phyloP scores from a whole-genome alignment of 768 basidiomycete genomes.

The Hericium alpestre region DNA sequence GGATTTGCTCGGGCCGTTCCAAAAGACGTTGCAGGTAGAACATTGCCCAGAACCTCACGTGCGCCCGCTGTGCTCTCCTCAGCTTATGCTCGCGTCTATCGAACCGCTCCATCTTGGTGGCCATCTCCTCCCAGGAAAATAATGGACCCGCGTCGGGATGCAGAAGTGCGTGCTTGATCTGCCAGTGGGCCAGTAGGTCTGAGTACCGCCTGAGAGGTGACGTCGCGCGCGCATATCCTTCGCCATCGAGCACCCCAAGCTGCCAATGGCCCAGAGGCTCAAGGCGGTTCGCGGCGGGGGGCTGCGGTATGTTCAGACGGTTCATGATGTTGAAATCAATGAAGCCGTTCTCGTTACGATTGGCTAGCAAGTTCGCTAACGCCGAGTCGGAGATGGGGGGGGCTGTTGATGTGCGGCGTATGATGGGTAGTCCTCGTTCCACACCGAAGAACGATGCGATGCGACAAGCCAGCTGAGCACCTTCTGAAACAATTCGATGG shows the following conservation, averaged over 20 bases:
- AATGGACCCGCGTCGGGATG: constrained; percentile 21
- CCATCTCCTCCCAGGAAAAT: constrained; percentile 39
- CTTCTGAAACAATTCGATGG: constrained; percentile 57
- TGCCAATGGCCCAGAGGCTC: constrained; percentile 54
- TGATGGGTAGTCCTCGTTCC: constrained; percentile 48
- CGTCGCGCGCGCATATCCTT: constrained; percentile 78
- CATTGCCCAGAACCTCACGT: constrained; percentile 31
- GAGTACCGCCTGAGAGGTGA: constrained; percentile 79
- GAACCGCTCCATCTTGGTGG: constrained; percentile 29
- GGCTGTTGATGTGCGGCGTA: constrained; percentile 41
- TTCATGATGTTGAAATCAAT: constrained; percentile 31
- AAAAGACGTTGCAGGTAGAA: constrained; percentile 29
- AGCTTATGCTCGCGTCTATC: constrained; percentile 25
- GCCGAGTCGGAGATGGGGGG: constrained; percentile 22
- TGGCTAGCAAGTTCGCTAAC: constrained; percentile 35
- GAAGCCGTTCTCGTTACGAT: constrained; percentile 35
- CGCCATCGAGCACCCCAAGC: constrained; percentile 58
- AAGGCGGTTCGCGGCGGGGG: constrained; percentile 34
- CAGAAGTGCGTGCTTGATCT: constrained; percentile 72
- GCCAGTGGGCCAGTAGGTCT: constrained; percentile 86
- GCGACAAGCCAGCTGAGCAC: constrained; percentile 73
- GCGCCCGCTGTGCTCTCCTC: constrained; percentile 21
- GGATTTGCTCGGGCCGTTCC: constrained; percentile 3
- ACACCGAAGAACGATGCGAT: constrained; percentile 62
- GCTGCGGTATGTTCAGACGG: constrained; percentile 22